Conservation (phyloP, 208 protist species). For the Strigomonas culicis region DNA sequence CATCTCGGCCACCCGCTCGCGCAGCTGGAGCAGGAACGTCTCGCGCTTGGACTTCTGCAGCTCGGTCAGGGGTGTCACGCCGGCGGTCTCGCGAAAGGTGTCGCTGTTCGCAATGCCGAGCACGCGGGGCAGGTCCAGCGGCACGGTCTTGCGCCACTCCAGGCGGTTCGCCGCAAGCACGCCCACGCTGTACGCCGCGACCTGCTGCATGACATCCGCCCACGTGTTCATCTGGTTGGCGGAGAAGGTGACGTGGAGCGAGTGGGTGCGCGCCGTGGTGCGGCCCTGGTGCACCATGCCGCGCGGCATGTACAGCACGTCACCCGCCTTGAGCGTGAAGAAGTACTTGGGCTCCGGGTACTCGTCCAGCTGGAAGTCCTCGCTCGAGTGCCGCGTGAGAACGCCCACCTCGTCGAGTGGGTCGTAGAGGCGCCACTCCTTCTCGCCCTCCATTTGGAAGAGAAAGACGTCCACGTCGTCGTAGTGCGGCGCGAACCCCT, state of each 20-base stretch:
- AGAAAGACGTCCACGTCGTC: constrained; percentile 97
- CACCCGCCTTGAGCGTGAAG: constrained; percentile 76
- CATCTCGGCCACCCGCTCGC: constrained; percentile 40
- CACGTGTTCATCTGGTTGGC: constrained; percentile 86
- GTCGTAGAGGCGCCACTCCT: constrained; percentile 91
- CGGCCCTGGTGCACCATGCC: constrained; percentile 92
- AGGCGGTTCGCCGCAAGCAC: constrained; percentile 53
- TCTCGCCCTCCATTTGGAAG: constrained; percentile 93
- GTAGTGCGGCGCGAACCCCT: constrained; percentile 95
- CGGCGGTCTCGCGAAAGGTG: constrained; percentile 22
- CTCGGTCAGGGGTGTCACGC: constrained; percentile 25
- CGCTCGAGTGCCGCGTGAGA: constrained; percentile 64
- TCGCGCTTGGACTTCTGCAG: constrained; percentile 14
- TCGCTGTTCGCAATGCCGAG: constrained; percentile 40
- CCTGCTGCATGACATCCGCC: constrained; percentile 46
- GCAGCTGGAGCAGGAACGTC: constrained; percentile 18
- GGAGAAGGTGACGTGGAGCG: constrained; percentile 91
- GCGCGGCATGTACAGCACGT: constrained; percentile 95
- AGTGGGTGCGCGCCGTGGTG: constrained; percentile 50
- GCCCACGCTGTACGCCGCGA: constrained; percentile 37
- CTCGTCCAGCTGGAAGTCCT: constrained; percentile 82
- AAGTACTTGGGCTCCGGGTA: constrained; percentile 62
- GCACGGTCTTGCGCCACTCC: constrained; percentile 45
- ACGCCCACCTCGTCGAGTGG: constrained; percentile 49
- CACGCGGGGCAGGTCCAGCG: constrained; percentile 22